phyloP scores from a whole-genome alignment of 2,329 filamentous ascomycete species.

The Sporothrix humicola region DNA sequence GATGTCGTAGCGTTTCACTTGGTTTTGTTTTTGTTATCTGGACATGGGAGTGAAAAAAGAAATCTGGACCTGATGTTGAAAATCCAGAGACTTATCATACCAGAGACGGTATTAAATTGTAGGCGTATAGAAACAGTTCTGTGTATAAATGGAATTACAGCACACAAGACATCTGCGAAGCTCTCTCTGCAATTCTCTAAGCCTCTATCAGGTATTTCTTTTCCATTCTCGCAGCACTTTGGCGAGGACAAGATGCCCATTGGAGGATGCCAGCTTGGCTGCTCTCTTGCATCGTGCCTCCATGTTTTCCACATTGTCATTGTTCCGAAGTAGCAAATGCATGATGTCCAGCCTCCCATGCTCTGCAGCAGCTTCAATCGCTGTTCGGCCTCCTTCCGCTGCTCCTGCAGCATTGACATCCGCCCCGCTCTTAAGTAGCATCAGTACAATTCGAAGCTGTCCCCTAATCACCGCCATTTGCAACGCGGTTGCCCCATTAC shows the following conservation, averaged over 20 bases:
- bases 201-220: not conserved
- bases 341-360: constrained; percentile 16
- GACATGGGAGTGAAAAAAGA: no score
- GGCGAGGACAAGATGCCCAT: constrained; percentile 7
- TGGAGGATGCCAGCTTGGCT: constrained; percentile 12
- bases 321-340: constrained; percentile 5
- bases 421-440: not conserved
- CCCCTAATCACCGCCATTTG: not conserved
- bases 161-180: not conserved
- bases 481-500: not conserved
- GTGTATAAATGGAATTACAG: not conserved
- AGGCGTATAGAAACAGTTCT: not conserved
- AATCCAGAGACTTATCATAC: no score
- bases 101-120: no score
- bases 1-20: no score
- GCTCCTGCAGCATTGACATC: not conserved
- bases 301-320: not conserved
- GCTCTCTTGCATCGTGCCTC: not conserved
- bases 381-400: not conserved
- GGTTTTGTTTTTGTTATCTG: no score
- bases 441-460: not conserved
- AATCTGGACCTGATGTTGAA: no score
- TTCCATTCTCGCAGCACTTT: constrained; percentile 21
- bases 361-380: not conserved
- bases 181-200: not conserved